These are phyloP conservation scores for Candida lessepsii DNA, from an alignment of 805 yeast species.

Conservation along the genomic window DNA sequence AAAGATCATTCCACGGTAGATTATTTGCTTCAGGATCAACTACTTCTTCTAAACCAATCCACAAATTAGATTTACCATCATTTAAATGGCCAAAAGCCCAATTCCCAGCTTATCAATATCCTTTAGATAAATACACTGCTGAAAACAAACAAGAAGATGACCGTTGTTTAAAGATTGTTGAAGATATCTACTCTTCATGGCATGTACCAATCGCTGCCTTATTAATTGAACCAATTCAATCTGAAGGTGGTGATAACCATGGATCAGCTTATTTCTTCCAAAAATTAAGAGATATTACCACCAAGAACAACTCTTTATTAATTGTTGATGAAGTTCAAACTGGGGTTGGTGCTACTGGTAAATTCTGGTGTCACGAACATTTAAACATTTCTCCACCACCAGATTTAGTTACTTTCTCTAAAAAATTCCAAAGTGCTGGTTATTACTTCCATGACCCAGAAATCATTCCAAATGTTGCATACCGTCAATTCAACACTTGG, in stretches of 20 bases:
- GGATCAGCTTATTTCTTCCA: constrained; percentile 78
- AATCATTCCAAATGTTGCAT: constrained; percentile 71
- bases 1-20: constrained; percentile 92
- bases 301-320: constrained; percentile 65
- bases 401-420: constrained; percentile 82
- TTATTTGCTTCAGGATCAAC: constrained; percentile 87
- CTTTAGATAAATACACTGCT: constrained; percentile 63
- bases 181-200: constrained; percentile 66
- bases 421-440: constrained; percentile 88
- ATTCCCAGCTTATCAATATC: constrained; percentile 82
- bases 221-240: constrained; percentile 87
- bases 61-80: constrained; percentile 88
- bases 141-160: constrained; percentile 76
- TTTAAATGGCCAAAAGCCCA: constrained; percentile 97
- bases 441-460: constrained; percentile 76
- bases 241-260: constrained; percentile 92
- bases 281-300: constrained; percentile 73
- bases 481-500: constrained; percentile 93
- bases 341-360: constrained; percentile 86
- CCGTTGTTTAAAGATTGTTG: constrained; percentile 76
- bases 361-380: constrained; percentile 86
- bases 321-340: constrained; percentile 89
- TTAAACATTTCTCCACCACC: constrained; percentile 74
- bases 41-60: constrained; percentile 93
- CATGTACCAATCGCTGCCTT: constrained; percentile 80